phyloP scores from a whole-genome alignment of 192 early-diverging fungal species.

The Backusella mclennaniae region DNA sequence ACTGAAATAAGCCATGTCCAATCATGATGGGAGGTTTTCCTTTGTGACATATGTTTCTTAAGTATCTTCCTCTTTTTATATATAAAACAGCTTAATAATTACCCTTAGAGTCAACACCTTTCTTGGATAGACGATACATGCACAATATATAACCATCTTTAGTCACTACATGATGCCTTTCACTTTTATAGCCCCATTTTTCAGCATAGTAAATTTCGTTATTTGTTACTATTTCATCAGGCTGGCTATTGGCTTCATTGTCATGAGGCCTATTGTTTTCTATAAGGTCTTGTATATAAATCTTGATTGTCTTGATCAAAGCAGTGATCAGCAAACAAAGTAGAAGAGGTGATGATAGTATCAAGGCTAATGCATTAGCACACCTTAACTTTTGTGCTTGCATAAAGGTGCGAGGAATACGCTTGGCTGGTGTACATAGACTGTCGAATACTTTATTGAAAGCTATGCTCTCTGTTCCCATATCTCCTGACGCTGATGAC shows the following conservation, averaged over 20 bases:
- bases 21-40: conserved; percentile 82
- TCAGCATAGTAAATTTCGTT: conserved; percentile 27
- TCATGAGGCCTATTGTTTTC: neutral
- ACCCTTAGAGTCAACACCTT: neutral
- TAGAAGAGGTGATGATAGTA: neutral
- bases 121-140: conserved; percentile 16
- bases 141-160: conserved; percentile 24
- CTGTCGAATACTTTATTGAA: neutral
- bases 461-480: neutral
- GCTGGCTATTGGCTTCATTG: neutral
- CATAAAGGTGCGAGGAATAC: neutral
- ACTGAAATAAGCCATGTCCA: conserved; percentile 95
- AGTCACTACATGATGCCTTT: conserved; percentile 12
- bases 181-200: conserved; percentile 27
- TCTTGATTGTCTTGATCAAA: neutral
- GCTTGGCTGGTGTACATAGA: neutral
- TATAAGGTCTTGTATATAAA: neutral
- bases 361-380: neutral
- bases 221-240: conserved; percentile 17
- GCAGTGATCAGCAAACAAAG: neutral
- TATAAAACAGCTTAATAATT: neutral
- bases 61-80: neutral
- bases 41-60: neutral
- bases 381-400: neutral
- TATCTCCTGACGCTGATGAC: neutral